Conservation (phyloP, 306 rosid genomes). For the Rubus parviflorus region DNA sequence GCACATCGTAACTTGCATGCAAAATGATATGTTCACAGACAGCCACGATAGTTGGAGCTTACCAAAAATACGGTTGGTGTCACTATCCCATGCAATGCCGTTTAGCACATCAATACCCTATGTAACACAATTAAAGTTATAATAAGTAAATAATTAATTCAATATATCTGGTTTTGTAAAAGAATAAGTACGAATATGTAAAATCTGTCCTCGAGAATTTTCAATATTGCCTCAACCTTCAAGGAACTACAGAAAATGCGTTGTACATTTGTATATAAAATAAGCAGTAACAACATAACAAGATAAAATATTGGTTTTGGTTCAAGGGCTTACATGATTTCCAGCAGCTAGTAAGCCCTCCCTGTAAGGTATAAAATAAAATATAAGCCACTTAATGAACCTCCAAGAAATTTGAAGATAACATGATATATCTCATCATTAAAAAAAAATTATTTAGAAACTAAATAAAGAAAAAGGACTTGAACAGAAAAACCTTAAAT, state of each 20-base stretch:
- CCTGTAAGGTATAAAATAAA: conserved; percentile 43
- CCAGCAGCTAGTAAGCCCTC: conserved; percentile 45
- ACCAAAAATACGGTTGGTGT: conserved; percentile 65
- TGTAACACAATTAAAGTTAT: conserved; percentile 16
- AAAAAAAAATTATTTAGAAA: background rate
- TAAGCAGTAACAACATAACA: background rate
- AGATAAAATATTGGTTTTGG: conserved; percentile 3
- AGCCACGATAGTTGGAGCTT: conserved; percentile 25
- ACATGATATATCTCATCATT: conserved; percentile 8
- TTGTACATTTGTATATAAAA: background rate
- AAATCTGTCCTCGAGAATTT: background rate
- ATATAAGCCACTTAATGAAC: conserved; percentile 5
- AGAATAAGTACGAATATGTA: background rate
- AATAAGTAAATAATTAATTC: conserved; percentile 8
- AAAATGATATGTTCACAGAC: background rate
- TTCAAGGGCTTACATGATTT: conserved; percentile 51
- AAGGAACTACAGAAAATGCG: background rate
- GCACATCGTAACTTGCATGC: background rate
- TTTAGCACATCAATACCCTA: conserved; percentile 71
- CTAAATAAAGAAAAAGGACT: conserved; percentile 3
- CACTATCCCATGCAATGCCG: conserved; percentile 92
- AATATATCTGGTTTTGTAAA: background rate
- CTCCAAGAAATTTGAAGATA: conserved; percentile 9
- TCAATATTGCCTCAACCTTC: background rate
- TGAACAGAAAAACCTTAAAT: conserved; percentile 53